Evolutionary conservation across 192 early-diverging fungal genomes (phyloP), one percentile per base, ranked within the genome.

Genomic region (Kickxella alabastrina): DNA sequence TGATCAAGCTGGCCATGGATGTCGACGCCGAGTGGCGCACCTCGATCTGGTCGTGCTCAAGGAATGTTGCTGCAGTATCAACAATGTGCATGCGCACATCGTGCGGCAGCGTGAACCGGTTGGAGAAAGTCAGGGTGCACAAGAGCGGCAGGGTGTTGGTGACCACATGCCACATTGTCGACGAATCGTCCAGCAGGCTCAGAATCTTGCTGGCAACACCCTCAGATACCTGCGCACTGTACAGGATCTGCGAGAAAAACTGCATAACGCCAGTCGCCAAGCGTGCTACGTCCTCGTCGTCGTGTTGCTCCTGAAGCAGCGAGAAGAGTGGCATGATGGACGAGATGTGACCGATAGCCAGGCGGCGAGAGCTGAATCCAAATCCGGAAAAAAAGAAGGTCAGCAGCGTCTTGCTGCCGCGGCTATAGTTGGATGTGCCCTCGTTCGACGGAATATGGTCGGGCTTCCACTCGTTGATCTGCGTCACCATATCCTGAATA

Each of bases 1-100:
- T 62, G 49, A 80, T 49, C 45, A 70, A 49, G 39, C 46, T 60
- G 25, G 74, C 58, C 18, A 75, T 57, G 49, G 68, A 60, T 17
- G 54, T 39, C 24, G 54, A 59, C 12, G 67, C 75, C 2, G 56
- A 28, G 24, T 68, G 62, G n/a, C 64, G 56, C 29, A 87, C 90
- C 74, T 97, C 95, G 31, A 94, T 80, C 57, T 95, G 92, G n/a
- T 82, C 78, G 62, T 97, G 90, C 38, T 80, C 71, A 27, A 97
- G 58, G 65, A 91, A 80, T 19, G 25, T 43, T 23, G 80, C 77
- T 10, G 94, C 80, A 4, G 82, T 78, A 31, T 91, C 80, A 62
- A 95, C 69, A 6, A 94, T 80, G 15, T 55, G 52, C 22, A 76
- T 47, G 18, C 84, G 76, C 29, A 81, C 68, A 0, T 82, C 78